Percentiles rank a stretch among this genome's conserved stretches.
phyloP scores from a whole-genome alignment of 192 early-diverging fungal species.

The Cladochytrium replicatum region DNA sequence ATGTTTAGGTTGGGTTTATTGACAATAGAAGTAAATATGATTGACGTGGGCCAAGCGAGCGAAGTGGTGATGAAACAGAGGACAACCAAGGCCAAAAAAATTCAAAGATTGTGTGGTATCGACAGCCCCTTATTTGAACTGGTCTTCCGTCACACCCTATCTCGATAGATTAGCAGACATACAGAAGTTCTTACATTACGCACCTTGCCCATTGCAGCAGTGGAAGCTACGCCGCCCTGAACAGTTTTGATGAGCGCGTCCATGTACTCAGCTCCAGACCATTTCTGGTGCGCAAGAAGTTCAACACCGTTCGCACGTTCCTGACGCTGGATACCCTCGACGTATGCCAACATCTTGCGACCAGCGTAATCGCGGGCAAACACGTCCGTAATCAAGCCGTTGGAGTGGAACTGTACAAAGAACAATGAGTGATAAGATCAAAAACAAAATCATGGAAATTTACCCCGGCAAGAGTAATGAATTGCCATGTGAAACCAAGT shows the following conservation, averaged over 20 bases:
- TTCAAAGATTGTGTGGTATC: no score
- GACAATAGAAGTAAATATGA: no score
- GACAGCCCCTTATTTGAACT: no score
- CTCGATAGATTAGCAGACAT: no score
- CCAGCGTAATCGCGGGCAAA: constrained; percentile 83
- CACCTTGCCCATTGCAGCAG: constrained; percentile 93
- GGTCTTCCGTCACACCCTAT: no score
- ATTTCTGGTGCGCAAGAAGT: constrained; percentile 86
- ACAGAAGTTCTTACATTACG: constrained; percentile 74
- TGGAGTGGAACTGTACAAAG: constrained; percentile 62
- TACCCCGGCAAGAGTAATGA: constrained; percentile 88
- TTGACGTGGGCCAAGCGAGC: no score
- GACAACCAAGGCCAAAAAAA: no score
- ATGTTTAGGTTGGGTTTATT: no score
- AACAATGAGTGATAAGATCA: neutral
- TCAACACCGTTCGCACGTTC: constrained; percentile 85
- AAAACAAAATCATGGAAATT: constrained; percentile 4
- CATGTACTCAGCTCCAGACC: constrained; percentile 86
- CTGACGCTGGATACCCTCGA: constrained; percentile 82
- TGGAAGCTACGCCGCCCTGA: constrained; percentile 83
- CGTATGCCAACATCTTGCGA: constrained; percentile 90
- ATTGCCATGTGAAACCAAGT: constrained; percentile 96
- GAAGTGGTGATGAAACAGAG: no score
- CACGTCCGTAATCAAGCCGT: constrained; percentile 72
- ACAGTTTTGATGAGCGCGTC: constrained; percentile 88